Base-by-base conservation (phyloP, 192 early-diverging fungal genomes). In the Backusella psychrophila region DNA sequence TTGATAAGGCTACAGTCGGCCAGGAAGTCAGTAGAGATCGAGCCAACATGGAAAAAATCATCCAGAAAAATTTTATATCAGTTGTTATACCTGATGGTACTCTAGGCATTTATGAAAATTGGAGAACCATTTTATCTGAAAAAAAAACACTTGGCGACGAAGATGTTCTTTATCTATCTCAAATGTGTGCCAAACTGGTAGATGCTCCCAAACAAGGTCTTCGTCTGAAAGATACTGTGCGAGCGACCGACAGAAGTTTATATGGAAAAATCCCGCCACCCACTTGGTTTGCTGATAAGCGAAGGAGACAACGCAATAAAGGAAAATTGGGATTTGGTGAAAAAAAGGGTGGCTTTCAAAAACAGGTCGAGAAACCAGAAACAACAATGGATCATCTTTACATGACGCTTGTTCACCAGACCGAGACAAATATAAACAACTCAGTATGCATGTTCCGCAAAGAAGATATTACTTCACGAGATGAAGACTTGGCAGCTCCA, bases 151-250 rank as follows among this genome's bases (percentile, higher is more conserved):
- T 82, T 19, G 69, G 76, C 8, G 29, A 79, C 14, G 39, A 21
- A 53, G 49, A 77, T 33, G 78, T 76, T 1, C 59, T 77, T 23
- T 82, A 82, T 44, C 67, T 82, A 6, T 75, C 73, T 6, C 82
- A 83, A 53, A 81, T 83, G 80, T 72, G 56, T 53, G 78, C 79
- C 6, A 41, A 72, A 8, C 49, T 83, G 6, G 71, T 83, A 3
- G 82, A 83, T 69, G 76, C 76, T 2, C 63, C 80, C 0, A 83
- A 83, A 67, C 82, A 80, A 77, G 79, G 82, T 14, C 38, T 81
- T 29, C 71, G 33, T 1, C n/a, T 83, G 0, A 77, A 75, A 41
- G n/a, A 34, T 3, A 31, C 11, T 6, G 75, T 75, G 2, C 21
- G 26, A 14, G 36, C n/a, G 8, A 15, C 7, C 4, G 82, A 83